These are phyloP conservation scores for Alternaria sp. DNA, from an alignment of 2,329 filamentous ascomycete species.

Conservation along the genomic window DNA sequence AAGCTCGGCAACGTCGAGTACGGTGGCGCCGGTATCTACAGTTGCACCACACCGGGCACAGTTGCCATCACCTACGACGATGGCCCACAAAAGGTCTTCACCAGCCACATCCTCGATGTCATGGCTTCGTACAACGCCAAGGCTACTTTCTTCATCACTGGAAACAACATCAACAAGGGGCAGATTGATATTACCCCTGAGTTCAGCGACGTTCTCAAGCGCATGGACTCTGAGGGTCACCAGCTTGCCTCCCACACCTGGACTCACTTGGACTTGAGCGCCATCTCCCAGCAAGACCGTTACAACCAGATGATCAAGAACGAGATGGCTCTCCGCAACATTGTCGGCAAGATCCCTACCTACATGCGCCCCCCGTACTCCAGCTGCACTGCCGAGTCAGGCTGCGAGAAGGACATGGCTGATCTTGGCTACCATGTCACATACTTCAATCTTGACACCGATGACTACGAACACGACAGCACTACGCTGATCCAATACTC, in stretches of 20 bases:
- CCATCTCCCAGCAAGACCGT: slow-evolving; percentile 55
- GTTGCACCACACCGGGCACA: slow-evolving; percentile 62
- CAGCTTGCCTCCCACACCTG: slow-evolving; percentile 69
- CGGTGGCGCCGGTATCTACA: slow-evolving; percentile 65
- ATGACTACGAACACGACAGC: slow-evolving; percentile 66
- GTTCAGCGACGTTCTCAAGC: slow-evolving; percentile 63
- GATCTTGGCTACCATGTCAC: slow-evolving; percentile 67
- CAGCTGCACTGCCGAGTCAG: slow-evolving; percentile 53
- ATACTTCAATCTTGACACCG: slow-evolving; percentile 68
- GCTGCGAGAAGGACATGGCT: slow-evolving; percentile 53
- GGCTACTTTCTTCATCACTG: slow-evolving; percentile 73
- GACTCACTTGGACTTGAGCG: slow-evolving; percentile 61
- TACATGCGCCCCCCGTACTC: slow-evolving; percentile 62
- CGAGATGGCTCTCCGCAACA: slow-evolving; percentile 65
- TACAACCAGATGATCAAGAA: slow-evolving; percentile 62
- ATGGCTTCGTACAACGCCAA: slow-evolving; percentile 67
- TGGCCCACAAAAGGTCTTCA: slow-evolving; percentile 68
- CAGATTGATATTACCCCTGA: slow-evolving; percentile 62
- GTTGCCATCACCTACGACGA: slow-evolving; percentile 74
- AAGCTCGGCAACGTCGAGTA: slow-evolving; percentile 64
- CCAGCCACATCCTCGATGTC: slow-evolving; percentile 67
- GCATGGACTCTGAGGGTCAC: slow-evolving; percentile 64
- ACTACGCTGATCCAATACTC: slow-evolving; percentile 61
- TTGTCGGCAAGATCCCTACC: slow-evolving; percentile 64
- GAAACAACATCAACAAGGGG: slow-evolving; percentile 65